Evolutionary conservation across 441 rosid genomes (phyloP).

Genomic region (Manihot esculenta): DNA sequence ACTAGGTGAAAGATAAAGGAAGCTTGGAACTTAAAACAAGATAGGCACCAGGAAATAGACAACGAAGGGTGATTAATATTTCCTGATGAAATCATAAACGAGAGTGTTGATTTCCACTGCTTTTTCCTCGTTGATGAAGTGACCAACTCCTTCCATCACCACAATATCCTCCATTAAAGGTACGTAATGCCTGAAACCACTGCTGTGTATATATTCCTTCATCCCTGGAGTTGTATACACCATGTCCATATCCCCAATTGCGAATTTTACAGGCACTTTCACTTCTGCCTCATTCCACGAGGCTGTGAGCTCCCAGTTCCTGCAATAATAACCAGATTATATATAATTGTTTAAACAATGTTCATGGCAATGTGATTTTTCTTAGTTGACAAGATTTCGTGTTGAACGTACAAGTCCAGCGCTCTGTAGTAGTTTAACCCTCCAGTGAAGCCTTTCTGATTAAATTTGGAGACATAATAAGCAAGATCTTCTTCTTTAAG

Average conservation of each 20-base stretch:
- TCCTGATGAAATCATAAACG: constrained; percentile 45
- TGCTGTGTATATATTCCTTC: constrained; percentile 49
- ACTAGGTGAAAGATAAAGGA: too few species aligned
- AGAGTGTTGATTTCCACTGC: constrained; percentile 51
- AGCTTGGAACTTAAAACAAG: too few species aligned
- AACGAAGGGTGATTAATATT: constrained; percentile 4
- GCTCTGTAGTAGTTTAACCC: constrained; percentile 74
- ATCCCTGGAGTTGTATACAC: constrained; percentile 57
- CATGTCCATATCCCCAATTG: constrained; percentile 55
- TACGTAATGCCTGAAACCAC: constrained; percentile 43
- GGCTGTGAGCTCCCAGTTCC: constrained; percentile 69
- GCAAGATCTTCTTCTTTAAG: constrained; percentile 18
- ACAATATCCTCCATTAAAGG: constrained; percentile 53
- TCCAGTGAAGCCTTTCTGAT: constrained; percentile 59
- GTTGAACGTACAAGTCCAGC: constrained; percentile 50
- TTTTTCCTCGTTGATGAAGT: constrained; percentile 62
- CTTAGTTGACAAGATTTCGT: neutral
- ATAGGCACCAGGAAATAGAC: neutral
- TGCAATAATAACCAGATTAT: constrained; percentile 13
- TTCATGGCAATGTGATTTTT: neutral
- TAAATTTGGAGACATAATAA: constrained; percentile 38
- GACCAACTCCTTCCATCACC: constrained; percentile 57
- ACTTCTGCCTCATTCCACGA: constrained; percentile 52
- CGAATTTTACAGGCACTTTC: constrained; percentile 56
- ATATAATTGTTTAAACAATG: neutral